Base-by-base conservation (phyloP, 805 yeast genomes). In the Teunomyces tritomae region DNA sequence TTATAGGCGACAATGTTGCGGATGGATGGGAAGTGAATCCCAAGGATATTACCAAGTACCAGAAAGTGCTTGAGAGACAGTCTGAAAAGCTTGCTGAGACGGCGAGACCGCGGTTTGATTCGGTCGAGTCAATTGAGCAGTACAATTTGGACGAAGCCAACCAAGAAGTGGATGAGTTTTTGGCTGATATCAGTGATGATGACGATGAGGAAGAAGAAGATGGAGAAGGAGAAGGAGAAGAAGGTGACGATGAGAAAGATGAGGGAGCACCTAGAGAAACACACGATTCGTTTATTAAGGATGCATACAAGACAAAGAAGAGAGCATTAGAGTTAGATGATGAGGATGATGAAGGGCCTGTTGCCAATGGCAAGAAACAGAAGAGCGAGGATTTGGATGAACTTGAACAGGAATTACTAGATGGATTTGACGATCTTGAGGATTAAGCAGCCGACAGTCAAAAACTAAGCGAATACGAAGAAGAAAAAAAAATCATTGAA, bases 391-490 rank as follows among this genome's bases (percentile, higher is more conserved):
- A 71, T 27, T 64, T 73, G 43, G 79, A 76, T 44, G 80, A 76
- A 42, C 71, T 76, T 30, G 82, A 78, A 52, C 70, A 73, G 50
- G 80, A 77, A 54, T 61, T 78, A 40, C 61, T 77, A 68, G 84
- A 56, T 55, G 82, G 82, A 29, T 64, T 82, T 53, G 83, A 79
- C 47, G 78, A 76, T 27, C 66, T 78, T 43, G 76, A 71, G 40
- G 73, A 69, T 20, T 42, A 20, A 16, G 17, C 5, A 20, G 24
- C 24, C 6, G 24, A 20, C 13, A 3, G 32, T 8, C 3, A n/a
- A n/a, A n/a, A 13, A 17, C 9, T 7, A 9, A 39, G 26, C 28
- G 34, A n/a, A 7, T 5, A 14, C 6, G 28, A 16, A 27, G 4
- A 26, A 14, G 6, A 24, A 8, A 20, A 13, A 27, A 20, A n/a